Evolutionary conservation across 495 filamentous ascomycete genomes (phyloP), one percentile per base, ranked within the genome.

Genomic region (Aspergillus egyptiacus): DNA sequence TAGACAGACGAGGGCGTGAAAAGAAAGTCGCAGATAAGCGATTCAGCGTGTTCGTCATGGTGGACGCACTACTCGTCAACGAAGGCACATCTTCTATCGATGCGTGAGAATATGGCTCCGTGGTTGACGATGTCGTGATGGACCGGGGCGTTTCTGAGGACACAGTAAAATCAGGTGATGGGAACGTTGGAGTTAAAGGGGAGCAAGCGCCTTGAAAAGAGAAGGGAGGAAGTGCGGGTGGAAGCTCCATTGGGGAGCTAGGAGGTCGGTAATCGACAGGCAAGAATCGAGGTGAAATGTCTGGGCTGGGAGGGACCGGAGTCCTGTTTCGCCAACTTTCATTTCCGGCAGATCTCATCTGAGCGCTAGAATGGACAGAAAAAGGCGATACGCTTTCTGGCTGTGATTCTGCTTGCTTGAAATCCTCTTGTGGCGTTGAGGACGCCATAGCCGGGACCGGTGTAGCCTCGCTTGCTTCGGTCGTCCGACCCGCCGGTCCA

Each of bases 81-180:
- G 89, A 95, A 6, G 90, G 90, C 9, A 91, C 86, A 66, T 90
- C 87, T 48, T 95, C 89, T 18, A 89, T 76, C 6, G 90, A 95
- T 15, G 83, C 74, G 42, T 89, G 84, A 76, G 51, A 79, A 70
- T 68, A 83, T 71, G 60, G 70, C 27, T 75, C 72, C 13, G 62
- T 66, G 39, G 69, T 68, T 6, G 68, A 66, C 20, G 78, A 32
- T 63, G 79, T 53, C 63, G 83, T 58, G 68, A 76, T 55, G 66
- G 82, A 56, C 64, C 83, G 50, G 69, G 82, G 61, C 71, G 73
- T 27, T 74, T 77, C 36, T 70, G 80, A 22, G 71, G 72, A 38
- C 68, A 74, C 54, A 67, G 68, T 31, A 71, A 76, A 51, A 66
- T 78, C 47, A 58, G 82, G 61, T 63, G 59, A 77, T 58, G 53